phyloP scores from a whole-genome alignment of 495 filamentous ascomycete species.

The Penicillium samsonianum region DNA sequence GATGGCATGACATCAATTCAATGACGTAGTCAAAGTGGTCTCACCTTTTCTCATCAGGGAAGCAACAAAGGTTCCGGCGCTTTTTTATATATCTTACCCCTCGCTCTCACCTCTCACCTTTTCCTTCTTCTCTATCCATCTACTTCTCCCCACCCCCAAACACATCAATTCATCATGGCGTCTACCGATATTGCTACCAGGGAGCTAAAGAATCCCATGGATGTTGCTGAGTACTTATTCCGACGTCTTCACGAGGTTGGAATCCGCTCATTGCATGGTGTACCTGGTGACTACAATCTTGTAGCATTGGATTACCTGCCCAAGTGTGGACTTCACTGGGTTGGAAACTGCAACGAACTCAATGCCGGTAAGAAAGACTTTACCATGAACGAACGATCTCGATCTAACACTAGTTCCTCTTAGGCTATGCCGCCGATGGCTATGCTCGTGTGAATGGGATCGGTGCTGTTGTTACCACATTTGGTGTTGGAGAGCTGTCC shows the following conservation, averaged over 20 bases:
- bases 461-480: constrained; percentile 65
- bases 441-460: constrained; percentile 70
- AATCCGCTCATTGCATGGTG: constrained; percentile 61
- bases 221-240: constrained; percentile 64
- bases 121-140: not conserved
- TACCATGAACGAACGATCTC: not conserved
- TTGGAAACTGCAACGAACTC: constrained; percentile 70
- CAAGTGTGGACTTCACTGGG: constrained; percentile 60
- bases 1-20: constrained; percentile 45
- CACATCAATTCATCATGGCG: constrained; percentile 34
- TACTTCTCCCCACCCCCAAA: not conserved
- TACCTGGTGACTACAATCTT: constrained; percentile 62
- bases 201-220: constrained; percentile 56
- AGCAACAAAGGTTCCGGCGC: not conserved
- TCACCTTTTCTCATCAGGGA: not conserved
- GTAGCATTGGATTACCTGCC: constrained; percentile 63
- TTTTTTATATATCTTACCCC: not conserved
- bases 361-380: constrained; percentile 54
- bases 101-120: constrained; percentile 1
- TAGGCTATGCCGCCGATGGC: constrained; percentile 71
- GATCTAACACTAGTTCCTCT: not conserved
- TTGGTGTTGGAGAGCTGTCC: constrained; percentile 70
- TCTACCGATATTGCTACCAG: constrained; percentile 54
- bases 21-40: constrained; percentile 30
- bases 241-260: constrained; percentile 63